Evolutionary conservation across 768 basidiomycete species (phyloP), one percentile per base, ranked within the genome.

Genomic region (Mycena indigotica): DNA sequence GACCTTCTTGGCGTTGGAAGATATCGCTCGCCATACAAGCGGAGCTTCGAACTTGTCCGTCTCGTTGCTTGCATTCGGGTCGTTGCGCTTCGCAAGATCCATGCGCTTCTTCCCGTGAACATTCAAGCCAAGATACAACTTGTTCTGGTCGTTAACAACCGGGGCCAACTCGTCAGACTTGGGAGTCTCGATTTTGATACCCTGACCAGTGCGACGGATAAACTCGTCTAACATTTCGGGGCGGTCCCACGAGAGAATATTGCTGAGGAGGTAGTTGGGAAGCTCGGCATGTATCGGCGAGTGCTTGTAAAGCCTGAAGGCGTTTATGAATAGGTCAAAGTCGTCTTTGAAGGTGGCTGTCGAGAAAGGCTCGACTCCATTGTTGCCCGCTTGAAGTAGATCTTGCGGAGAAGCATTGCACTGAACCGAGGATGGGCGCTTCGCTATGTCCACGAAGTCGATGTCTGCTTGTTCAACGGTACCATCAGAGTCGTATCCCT

Each of bases 41-140:
- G 66, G 79, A 63, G 38, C 48, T 60, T 32, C 55, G 23, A 5
- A 45, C 28, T 44, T 53, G 28, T 55, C 35, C 3, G 57, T 55
- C 2, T 57, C 16, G 6, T 60, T 41, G 21, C 51, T 45, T 2
- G 77, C 77, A 56, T 81, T 74, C 0, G 82, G 81, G 61, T 85
- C 83, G 50, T 79, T 78, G 63, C 74, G 78, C 51, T 65, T 72
- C 0, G 81, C 80, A 8, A 85, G 72, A 61, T 85, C 84, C 16
- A 74, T 73, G 3, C 82, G 74, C 64, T 86, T 86, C 73, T 84
- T 84, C n/a, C 84, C 85, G 56, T 85, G 82, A 21, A 87, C 82
- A 53, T 79, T 80, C 39, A 88, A 73, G 0, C 86, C 85, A 17
- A 85, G 79, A 62, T 87, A 87, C 0, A 80, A 45, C 64, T 70